These are phyloP conservation scores for Gloeostereum incarnatum DNA, from an alignment of 768 basidiomycete genomes.

Conservation along the genomic window DNA sequence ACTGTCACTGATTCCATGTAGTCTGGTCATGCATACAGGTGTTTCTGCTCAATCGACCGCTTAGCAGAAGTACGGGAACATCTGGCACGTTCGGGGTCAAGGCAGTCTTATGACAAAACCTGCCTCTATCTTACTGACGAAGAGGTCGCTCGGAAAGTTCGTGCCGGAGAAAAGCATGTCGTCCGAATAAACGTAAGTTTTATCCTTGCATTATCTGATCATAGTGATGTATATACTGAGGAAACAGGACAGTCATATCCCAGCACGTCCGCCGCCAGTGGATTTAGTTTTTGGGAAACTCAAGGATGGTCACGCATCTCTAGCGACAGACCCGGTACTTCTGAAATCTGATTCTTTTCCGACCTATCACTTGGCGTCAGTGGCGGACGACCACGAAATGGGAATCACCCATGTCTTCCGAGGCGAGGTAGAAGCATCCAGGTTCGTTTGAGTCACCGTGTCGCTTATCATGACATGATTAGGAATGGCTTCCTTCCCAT, in stretches of 20 bases:
- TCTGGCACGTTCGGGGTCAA: conserved; percentile 65
- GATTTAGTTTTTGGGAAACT: conserved; percentile 76
- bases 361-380: conserved; percentile 93
- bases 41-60: conserved; percentile 80
- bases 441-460: not conserved
- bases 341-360: conserved; percentile 91
- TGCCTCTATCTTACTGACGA: conserved; percentile 85
- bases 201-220: not conserved
- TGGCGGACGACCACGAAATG: conserved; percentile 96
- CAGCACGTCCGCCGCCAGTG: conserved; percentile 33
- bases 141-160: conserved; percentile 66
- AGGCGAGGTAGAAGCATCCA: conserved; percentile 66
- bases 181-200: conserved; percentile 78
- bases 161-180: conserved; percentile 69
- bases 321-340: conserved; percentile 85
- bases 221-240: not conserved
- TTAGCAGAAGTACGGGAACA: conserved; percentile 60
- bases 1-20: conserved; percentile 18
- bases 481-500: conserved; percentile 97
- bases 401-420: conserved; percentile 91
- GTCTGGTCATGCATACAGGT: conserved; percentile 88
- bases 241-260: conserved; percentile 57
- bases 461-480: conserved; percentile 1
- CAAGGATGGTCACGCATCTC: conserved; percentile 66
- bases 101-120: conserved; percentile 77